These are phyloP conservation scores for Nowakowskiella sp. DNA, from an alignment of 192 early-diverging fungal species.

Conservation along the genomic window DNA sequence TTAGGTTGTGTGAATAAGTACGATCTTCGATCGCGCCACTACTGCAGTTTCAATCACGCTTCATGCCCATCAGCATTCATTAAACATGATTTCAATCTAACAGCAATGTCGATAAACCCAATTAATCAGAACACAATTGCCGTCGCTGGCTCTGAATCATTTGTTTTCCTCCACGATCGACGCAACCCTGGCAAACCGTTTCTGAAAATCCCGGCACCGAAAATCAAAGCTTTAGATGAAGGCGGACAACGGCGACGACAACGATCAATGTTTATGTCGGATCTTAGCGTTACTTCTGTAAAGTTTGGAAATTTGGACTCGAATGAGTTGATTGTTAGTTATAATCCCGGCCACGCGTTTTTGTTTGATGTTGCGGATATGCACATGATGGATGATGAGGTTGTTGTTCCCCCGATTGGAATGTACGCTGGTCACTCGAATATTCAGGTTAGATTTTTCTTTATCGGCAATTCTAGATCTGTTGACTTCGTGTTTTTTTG, in stretches of 20 bases:
- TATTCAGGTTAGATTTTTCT: conserved; percentile 27
- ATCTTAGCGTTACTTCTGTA: too few relatives aligned
- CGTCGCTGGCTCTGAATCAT: conserved; percentile 38
- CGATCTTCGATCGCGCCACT: conserved; percentile 8
- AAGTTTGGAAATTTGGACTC: too few relatives aligned
- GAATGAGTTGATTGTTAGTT: too few relatives aligned
- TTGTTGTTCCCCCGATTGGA: not conserved
- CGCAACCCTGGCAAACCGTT: not conserved
- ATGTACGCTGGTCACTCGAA: conserved; percentile 31
- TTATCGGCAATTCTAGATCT: conserved; percentile 4
- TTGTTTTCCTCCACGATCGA: conserved; percentile 10
- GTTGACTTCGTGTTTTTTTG: conserved; percentile 1
- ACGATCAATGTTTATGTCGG: conserved; percentile 8
- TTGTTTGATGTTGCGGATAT: too few relatives aligned
- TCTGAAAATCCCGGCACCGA: conserved; percentile 14
- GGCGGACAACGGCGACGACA: conserved; percentile 8
- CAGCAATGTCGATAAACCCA: conserved; percentile 41
- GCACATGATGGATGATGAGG: too few relatives aligned
- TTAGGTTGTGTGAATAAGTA: conserved; percentile 10
- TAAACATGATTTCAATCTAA: conserved; percentile 23
- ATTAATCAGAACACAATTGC: conserved; percentile 45
- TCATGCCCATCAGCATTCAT: not conserved
- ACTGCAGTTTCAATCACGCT: not conserved
- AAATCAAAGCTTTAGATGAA: not conserved
- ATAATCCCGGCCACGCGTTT: too few relatives aligned